Evolutionary conservation across 106 monocot species (phyloP), one percentile per base, ranked within the genome.

Genomic region (Hemerocallis citrina): DNA sequence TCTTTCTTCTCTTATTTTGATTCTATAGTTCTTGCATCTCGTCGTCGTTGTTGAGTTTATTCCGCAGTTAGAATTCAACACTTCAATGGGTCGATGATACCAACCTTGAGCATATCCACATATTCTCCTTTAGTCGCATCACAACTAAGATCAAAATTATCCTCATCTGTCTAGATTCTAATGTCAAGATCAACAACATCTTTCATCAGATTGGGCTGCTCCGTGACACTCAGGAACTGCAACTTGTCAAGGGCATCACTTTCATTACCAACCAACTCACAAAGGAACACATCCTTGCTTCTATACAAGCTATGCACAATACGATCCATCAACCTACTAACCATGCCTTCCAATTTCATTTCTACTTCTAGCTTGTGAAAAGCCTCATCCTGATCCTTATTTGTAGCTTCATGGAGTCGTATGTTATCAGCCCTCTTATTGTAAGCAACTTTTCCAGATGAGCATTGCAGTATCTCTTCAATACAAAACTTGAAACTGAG

Each of bases 171-270:
- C 62, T 91, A 79, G 36, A 99, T 92, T 32, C 82, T 84, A 36
- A 99, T 92, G 24, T 92, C 92, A 62, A 99, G 88, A 33, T 88
- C 98, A 72, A 72, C 68, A 65, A 69, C 77, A 50, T 92, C 98
- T 75, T 78, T 92, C 57, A 88, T 27, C 31, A 99, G 81, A 24
- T 80, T 62, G 60, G 98, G 70, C n/a, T n/a, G n/a, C 10, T 99
- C 77, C 6, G 80, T 99, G 9, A 99, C 98, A 78, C 96, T 75
- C 49, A 98, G 62, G 59, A 81, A 98, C 5, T 91, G 81, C 74
- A 99, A 38, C 63, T 92, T 92, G 72, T 99, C 98, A 31, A 99
- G 82, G 15, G 98, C 98, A 74, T 92, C 98, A 78, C 92, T 99
- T 55, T 92, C 98, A 80, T 99, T 99, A 66, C 98, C 92, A 25